Conservation (phyloP, 352 stramenopile genomes). For the Pythium dissimile region DNA sequence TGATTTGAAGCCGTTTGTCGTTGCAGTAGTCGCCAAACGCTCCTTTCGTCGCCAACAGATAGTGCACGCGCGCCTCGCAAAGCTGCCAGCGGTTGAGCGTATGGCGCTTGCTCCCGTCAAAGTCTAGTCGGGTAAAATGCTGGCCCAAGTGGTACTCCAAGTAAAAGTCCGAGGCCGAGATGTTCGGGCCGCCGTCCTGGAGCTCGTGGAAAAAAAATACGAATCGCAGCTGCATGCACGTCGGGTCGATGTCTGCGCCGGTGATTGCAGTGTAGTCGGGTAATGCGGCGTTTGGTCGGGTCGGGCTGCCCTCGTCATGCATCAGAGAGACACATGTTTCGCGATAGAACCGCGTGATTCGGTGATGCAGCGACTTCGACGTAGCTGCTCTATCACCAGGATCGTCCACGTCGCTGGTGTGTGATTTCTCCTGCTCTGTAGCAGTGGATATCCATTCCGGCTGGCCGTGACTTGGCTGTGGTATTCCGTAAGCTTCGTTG, state of each 20-base stretch:
- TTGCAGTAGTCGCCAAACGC: constrained; percentile 64
- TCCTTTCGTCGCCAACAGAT: constrained; percentile 61
- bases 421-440: too few relatives aligned
- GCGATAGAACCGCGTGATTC: constrained; percentile 8
- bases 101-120: constrained; percentile 78
- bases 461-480: neutral
- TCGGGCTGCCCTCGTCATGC: constrained; percentile 12
- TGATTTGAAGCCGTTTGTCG: constrained; percentile 63
- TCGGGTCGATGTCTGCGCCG: constrained; percentile 69
- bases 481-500: constrained; percentile 23
- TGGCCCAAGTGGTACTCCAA: constrained; percentile 80
- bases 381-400: neutral
- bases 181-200: constrained; percentile 54
- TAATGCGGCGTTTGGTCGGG: neutral
- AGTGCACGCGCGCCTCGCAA: constrained; percentile 69
- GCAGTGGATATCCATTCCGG: too few relatives aligned
- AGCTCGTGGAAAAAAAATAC: constrained; percentile 85
- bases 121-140: constrained; percentile 42
- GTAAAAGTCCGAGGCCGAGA: constrained; percentile 64
- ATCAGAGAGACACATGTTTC: constrained; percentile 12
- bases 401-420: neutral
- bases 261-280: constrained; percentile 18
- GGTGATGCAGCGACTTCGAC: neutral
- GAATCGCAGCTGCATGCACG: constrained; percentile 54
- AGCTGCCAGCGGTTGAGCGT: constrained; percentile 82